Base-by-base conservation (phyloP, 805 yeast species). In the Yarrowia divulgata region DNA sequence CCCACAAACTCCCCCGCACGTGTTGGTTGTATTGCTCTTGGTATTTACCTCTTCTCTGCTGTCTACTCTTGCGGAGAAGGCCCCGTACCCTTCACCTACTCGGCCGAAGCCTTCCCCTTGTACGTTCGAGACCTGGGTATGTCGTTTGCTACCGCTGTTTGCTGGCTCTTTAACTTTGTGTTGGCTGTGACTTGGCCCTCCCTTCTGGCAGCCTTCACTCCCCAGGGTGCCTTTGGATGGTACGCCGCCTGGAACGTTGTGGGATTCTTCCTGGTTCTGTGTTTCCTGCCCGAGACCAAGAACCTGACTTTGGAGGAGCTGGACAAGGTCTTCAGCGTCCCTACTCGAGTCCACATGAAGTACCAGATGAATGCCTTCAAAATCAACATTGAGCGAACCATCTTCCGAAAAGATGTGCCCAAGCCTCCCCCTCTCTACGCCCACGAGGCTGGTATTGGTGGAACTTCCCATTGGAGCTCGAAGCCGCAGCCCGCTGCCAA, bases 221-320 rank as follows among this genome's bases (percentile, higher is more conserved):
- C 92, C 1, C 91, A 88, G 72, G 97, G 97, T 77, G 96, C 96
- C 4, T 91, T 90, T 76, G 93, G 95, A 14, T 91, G 88, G 84
- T 91, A 90, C 75, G 97, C 95, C 1, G 97, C 89, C 14, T 89
- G 94, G 93, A 91, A 91, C 77, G 73, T 90, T 74, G 90, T 90
- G 7, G 83, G 90, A 69, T 87, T 90, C 84, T 81, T 89, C 77
- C 80, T 89, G 71, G 85, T 85, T 19, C 82, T 83, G 71, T 76
- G 78, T 55, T 79, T 79, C 77, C 77, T 81, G 29, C 90, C 93
- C 3, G 93, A 89, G 76, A 89, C 93, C 1, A 86, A 86, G 79
- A 87, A 86, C 43, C 83, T 87, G 72, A 88, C 94, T 0, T 83
- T 90, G 74, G 95, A 90, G 78, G 92, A 90, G 78, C 82, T 90